Evolutionary conservation across 371 early-diverging fungal species (phyloP).

Genomic region (Mucor velutinosus): DNA sequence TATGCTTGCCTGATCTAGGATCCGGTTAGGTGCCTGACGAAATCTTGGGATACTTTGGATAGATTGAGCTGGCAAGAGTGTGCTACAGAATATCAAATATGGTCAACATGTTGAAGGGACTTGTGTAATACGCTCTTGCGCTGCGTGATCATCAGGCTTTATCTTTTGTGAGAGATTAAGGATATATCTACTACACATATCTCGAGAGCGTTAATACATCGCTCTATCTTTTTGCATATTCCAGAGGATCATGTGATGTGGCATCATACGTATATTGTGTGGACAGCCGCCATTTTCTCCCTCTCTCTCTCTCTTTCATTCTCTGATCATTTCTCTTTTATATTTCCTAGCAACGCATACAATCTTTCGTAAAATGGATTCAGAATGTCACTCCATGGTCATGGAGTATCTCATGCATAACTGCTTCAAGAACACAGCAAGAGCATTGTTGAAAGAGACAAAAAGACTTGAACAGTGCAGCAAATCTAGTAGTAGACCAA

Average conservation of each 20-base stretch:
- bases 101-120: too few relatives aligned
- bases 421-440: conserved; percentile 66
- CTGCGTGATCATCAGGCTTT: too few relatives aligned
- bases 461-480: conserved; percentile 21
- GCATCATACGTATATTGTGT: background rate
- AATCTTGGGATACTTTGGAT: too few relatives aligned
- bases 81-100: too few relatives aligned
- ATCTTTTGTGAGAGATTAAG: too few relatives aligned
- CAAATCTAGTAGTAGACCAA: background rate
- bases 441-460: conserved; percentile 56
- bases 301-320: background rate
- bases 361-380: conserved; percentile 13
- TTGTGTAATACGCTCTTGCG: too few relatives aligned
- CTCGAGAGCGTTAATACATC: too few relatives aligned
- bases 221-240: background rate
- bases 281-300: background rate
- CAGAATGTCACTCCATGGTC: conserved; percentile 31
- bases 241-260: background rate
- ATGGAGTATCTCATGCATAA: conserved; percentile 61
- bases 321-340: background rate
- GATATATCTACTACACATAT: too few relatives aligned
- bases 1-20: too few relatives aligned
- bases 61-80: too few relatives aligned
- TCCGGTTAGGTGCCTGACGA: too few relatives aligned
- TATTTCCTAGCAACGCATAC: background rate